Evolutionary conservation across 805 yeast genomes (phyloP).

Genomic region (Saccharomycopsis javanensis): DNA sequence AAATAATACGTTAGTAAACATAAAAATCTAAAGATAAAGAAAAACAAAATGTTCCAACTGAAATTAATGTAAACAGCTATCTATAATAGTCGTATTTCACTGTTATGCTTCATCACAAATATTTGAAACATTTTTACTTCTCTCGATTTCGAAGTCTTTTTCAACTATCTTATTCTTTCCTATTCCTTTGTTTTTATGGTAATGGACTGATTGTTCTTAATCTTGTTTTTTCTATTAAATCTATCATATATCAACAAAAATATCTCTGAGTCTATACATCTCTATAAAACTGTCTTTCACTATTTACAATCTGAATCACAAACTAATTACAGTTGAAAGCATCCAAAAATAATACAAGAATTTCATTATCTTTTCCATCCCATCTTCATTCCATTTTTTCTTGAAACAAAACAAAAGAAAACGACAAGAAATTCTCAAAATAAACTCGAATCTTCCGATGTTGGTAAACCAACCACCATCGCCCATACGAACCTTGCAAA

Average conservation of each 20-base stretch:
- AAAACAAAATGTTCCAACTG: no score
- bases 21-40: not conserved
- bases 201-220: no score
- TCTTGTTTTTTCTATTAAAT: not conserved
- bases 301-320: not conserved
- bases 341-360: not conserved
- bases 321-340: not conserved
- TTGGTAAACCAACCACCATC: slow-evolving; percentile 28
- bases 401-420: not conserved
- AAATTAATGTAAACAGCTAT: no score
- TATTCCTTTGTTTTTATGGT: no score
- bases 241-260: not conserved
- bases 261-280: not conserved
- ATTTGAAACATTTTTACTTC: not conserved
- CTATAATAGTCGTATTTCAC: no score
- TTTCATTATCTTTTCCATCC: not conserved
- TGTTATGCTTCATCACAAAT: not conserved
- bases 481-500: slow-evolving; percentile 85
- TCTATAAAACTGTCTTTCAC: not conserved
- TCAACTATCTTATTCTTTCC: not conserved
- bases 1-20: slow-evolving; percentile 6
- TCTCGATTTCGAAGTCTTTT: no score
- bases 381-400: not conserved
- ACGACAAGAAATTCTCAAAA: not conserved
- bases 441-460: slow-evolving; percentile 5